Percentiles rank a stretch among this genome's conserved stretches.
These are phyloP conservation scores for Circinella umbellata DNA, from an alignment of 371 early-diverging fungal species.

Conservation along the genomic window DNA sequence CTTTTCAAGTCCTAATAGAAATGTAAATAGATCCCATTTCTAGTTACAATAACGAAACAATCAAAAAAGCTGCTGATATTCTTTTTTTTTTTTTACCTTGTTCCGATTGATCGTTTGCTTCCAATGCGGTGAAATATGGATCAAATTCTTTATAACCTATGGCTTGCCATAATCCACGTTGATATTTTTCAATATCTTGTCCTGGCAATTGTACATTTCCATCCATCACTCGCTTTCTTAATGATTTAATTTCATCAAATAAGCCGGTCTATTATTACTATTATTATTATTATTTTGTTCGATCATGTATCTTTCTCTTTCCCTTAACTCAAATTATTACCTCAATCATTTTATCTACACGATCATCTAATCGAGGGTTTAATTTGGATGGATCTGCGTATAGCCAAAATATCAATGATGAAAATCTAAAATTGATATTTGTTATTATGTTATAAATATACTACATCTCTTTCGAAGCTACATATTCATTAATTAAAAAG, in stretches of 20 bases:
- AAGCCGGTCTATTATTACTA: slow-evolving; percentile 60
- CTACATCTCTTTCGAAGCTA: no score
- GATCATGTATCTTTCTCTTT: no score
- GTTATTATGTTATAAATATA: no score
- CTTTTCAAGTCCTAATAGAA: slow-evolving; percentile 38
- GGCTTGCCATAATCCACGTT: slow-evolving; percentile 82
- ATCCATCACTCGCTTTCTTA: slow-evolving; percentile 58
- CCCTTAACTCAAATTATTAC: slow-evolving; percentile 25
- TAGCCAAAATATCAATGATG: slow-evolving; percentile 86
- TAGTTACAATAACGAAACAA: no score
- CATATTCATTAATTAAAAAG: no score
- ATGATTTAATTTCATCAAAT: slow-evolving; percentile 80
- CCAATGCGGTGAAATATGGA: slow-evolving; percentile 64
- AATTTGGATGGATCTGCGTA: slow-evolving; percentile 73
- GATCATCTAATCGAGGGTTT: slow-evolving; percentile 77
- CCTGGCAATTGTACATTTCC: slow-evolving; percentile 49
- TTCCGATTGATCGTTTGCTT: slow-evolving; percentile 25
- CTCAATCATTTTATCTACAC: slow-evolving; percentile 89
- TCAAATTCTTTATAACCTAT: slow-evolving; percentile 89
- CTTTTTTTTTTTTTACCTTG: not conserved
- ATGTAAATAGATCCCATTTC: no score
- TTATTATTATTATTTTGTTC: no score
- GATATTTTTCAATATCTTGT: slow-evolving; percentile 60
- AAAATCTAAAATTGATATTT: slow-evolving; percentile 16
- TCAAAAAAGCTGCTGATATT: no score